These are phyloP conservation scores for Cordia subcordata DNA, from an alignment of 257 asterid species.

Conservation along the genomic window DNA sequence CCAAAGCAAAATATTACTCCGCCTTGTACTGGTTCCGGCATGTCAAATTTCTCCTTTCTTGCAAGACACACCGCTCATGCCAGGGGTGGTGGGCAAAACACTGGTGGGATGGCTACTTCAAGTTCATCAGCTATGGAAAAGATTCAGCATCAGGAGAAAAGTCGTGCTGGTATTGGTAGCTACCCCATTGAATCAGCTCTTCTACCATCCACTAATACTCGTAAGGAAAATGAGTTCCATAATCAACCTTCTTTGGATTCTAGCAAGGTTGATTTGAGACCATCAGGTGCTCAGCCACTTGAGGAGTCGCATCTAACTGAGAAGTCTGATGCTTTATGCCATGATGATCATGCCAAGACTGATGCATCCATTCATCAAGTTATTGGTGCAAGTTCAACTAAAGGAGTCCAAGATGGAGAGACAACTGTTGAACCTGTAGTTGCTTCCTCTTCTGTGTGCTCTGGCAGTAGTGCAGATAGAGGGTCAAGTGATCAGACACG, in stretches of 20 bases:
- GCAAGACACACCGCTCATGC: slow-evolving; percentile 52
- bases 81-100: slow-evolving; percentile 35
- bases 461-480: slow-evolving; percentile 73
- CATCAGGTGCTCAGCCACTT: slow-evolving; percentile 21
- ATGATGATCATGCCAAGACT: slow-evolving; percentile 33
- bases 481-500: slow-evolving; percentile 61
- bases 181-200: slow-evolving; percentile 27
- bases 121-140: slow-evolving; percentile 30
- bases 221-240: slow-evolving; percentile 26
- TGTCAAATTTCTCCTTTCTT: slow-evolving; percentile 70
- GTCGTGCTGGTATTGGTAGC: slow-evolving; percentile 15
- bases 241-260: slow-evolving; percentile 22
- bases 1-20: slow-evolving; percentile 27
- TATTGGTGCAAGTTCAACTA: slow-evolving; percentile 18
- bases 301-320: slow-evolving; percentile 27
- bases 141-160: slow-evolving; percentile 31
- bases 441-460: slow-evolving; percentile 89
- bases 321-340: slow-evolving; percentile 27
- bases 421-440: slow-evolving; percentile 49
- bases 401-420: slow-evolving; percentile 40
- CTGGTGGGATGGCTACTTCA: slow-evolving; percentile 34
- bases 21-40: slow-evolving; percentile 29
- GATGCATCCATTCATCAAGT: slow-evolving; percentile 22
- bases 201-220: slow-evolving; percentile 21
- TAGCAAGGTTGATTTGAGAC: slow-evolving; percentile 21